A percentile compares a stretch with the other conserved stretches of the same genome.
Evolutionary conservation across 345 rosid species (phyloP).

Genomic region (Arabidopsis thaliana): DNA sequence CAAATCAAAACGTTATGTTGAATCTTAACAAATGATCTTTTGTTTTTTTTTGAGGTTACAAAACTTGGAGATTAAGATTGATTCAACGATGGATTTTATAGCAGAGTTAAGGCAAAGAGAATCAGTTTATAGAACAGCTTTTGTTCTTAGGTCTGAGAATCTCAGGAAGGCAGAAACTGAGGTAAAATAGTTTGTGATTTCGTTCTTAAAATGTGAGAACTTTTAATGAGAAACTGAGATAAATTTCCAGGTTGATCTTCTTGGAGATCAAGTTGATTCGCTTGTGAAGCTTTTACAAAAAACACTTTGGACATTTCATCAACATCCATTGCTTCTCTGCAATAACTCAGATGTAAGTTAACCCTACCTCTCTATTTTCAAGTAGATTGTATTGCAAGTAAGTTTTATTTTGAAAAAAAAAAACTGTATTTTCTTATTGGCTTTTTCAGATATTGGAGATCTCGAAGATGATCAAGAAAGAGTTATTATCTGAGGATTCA

Average conservation of each 20-base stretch:
- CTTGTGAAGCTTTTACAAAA: conserved; percentile 58
- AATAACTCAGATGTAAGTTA: conserved; percentile 55
- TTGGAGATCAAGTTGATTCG: conserved; percentile 79
- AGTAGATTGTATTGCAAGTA: conserved; percentile 24
- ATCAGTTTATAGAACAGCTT: conserved; percentile 62
- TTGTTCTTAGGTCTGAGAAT: conserved; percentile 64
- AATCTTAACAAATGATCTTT: not conserved
- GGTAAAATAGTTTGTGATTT: conserved; percentile 47
- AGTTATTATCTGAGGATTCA: conserved; percentile 37
- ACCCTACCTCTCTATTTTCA: not conserved
- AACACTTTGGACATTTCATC: conserved; percentile 53
- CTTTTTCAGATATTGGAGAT: conserved; percentile 58
- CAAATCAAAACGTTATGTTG: not conserved
- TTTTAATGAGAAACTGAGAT: not conserved
- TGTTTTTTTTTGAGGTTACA: conserved; percentile 54
- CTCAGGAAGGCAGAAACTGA: conserved; percentile 82
- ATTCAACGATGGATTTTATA: conserved; percentile 39
- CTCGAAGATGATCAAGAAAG: conserved; percentile 59
- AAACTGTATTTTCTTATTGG: not conserved
- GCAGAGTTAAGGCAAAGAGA: conserved; percentile 47
- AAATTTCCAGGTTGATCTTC: conserved; percentile 68
- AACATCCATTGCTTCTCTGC: conserved; percentile 49
- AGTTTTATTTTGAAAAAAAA: not conserved
- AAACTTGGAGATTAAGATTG: conserved; percentile 46
- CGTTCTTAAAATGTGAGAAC: not conserved